phyloP scores from a whole-genome alignment of 2,329 filamentous ascomycete species.

The Colletotrichum lupini region DNA sequence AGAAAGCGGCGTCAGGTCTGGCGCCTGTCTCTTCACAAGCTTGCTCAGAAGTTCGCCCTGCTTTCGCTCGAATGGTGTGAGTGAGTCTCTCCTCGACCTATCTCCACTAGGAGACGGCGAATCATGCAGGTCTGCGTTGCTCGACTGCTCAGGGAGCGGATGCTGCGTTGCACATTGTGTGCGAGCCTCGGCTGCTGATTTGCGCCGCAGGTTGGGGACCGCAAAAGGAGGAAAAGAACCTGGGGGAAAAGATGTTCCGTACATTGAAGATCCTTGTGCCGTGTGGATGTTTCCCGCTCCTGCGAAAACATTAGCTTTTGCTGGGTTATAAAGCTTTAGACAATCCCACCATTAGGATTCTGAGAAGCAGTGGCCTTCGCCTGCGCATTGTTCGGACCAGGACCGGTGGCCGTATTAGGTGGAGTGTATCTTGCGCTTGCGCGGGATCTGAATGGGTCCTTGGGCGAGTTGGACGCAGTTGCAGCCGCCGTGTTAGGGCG shows the following conservation, averaged over 20 bases:
- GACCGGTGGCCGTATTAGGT: conserved; percentile 19
- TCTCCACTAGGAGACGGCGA: conserved; percentile 36
- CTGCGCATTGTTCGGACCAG: conserved; percentile 2
- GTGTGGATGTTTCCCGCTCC: conserved; percentile 24
- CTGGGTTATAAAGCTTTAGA: too few species aligned
- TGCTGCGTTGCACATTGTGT: not conserved
- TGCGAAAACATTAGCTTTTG: conserved; percentile 4
- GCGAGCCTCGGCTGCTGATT: not conserved
- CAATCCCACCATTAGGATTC: not conserved
- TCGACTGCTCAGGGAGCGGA: not conserved
- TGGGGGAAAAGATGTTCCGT: conserved; percentile 47
- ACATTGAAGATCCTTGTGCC: conserved; percentile 57
- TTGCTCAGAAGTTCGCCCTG: conserved; percentile 51
- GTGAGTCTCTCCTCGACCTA: conserved; percentile 34
- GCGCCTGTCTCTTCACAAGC: conserved; percentile 48
- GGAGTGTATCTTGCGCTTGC: conserved; percentile 37
- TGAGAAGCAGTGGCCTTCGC: conserved; percentile 10
- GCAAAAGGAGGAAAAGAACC: conserved; percentile 13
- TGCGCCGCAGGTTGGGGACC: not conserved
- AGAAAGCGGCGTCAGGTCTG: conserved; percentile 24
- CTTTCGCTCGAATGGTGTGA: conserved; percentile 52
- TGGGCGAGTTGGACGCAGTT: conserved; percentile 26
- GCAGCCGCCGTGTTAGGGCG: conserved; percentile 27
- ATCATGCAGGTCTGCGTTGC: conserved; percentile 3
- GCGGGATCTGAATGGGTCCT: conserved; percentile 32